Conservation (phyloP, 495 filamentous ascomycete species). For the Xylaria sp. region DNA sequence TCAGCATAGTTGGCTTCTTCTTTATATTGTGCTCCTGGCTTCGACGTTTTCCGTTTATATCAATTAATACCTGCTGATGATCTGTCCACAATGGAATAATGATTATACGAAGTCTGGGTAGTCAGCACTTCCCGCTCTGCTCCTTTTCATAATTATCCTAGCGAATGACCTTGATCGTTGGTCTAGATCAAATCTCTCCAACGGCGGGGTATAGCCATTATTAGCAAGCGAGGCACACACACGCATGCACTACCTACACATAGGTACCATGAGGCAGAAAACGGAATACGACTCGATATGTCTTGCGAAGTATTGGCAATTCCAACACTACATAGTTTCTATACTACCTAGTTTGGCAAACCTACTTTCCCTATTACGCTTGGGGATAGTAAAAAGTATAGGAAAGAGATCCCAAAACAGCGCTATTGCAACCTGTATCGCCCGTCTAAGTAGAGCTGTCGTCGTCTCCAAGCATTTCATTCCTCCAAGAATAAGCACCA, state of each 20-base stretch:
- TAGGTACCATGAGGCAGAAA: background rate
- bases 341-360: background rate
- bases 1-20: background rate
- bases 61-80: background rate
- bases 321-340: background rate
- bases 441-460: conserved; percentile 1
- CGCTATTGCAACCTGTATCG: conserved; percentile 2
- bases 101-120: background rate
- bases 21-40: background rate
- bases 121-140: background rate
- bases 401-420: background rate
- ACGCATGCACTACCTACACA: too few species aligned
- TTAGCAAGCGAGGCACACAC: conserved; percentile 3
- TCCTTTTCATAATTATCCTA: background rate
- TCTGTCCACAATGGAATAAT: background rate
- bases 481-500: background rate
- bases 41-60: background rate
- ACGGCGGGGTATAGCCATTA: background rate
- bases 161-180: background rate
- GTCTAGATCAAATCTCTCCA: background rate
- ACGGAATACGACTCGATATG: background rate
- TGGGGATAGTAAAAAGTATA: background rate
- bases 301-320: background rate
- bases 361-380: background rate
- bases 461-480: conserved; percentile 8